A percentile compares a stretch with the other conserved stretches of the same genome.
Evolutionary conservation across 257 asterid genomes (phyloP).

Genomic region (Rubia yunnanensis): DNA sequence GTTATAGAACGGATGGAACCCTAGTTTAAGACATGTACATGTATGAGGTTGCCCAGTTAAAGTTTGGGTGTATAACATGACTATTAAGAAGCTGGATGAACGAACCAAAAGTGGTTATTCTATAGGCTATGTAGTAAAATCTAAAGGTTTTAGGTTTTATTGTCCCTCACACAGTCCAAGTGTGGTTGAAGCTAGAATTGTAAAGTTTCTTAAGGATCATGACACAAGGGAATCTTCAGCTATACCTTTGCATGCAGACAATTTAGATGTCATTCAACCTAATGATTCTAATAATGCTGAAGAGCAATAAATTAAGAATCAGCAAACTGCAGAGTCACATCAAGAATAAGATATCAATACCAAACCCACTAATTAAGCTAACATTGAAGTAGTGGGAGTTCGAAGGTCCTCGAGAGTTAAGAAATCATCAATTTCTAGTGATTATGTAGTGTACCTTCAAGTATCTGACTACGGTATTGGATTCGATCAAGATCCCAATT

Average conservation of each 20-base stretch:
- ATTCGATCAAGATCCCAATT: no score
- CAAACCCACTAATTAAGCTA: neutral
- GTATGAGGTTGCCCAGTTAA: no score
- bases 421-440: neutral
- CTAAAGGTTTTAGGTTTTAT: neutral
- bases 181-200: neutral
- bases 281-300: neutral
- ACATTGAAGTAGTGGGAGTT: neutral
- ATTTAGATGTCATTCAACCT: neutral
- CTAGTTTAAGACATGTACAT: no score
- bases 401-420: neutral
- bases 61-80: no score
- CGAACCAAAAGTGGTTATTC: no score
- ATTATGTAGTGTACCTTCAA: neutral
- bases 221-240: neutral
- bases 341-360: neutral
- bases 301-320: no score
- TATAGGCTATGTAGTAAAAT: no score
- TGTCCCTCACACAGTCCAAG: neutral
- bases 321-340: neutral
- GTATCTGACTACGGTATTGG: neutral
- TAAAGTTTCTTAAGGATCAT: neutral
- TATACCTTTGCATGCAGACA: neutral
- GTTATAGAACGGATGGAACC: neutral
- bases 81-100: no score